phyloP scores from a whole-genome alignment of 805 yeast species.

The Candida vartiovaarae region DNA sequence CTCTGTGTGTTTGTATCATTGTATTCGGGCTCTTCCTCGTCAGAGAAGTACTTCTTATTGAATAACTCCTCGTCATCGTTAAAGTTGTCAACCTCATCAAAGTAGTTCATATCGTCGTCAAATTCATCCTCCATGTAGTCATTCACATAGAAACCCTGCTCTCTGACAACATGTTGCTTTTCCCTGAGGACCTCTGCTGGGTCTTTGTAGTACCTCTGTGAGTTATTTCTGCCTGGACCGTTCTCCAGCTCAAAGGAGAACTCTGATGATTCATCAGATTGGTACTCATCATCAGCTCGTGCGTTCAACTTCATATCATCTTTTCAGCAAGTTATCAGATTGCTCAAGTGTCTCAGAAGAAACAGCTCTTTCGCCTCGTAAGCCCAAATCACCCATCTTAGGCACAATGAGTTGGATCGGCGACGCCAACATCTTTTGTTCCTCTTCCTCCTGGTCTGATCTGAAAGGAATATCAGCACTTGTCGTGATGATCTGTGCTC shows the following conservation, averaged over 20 bases:
- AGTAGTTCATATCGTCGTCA: slow-evolving; percentile 35
- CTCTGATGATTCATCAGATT: slow-evolving; percentile 9
- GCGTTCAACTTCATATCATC: too few relatives aligned
- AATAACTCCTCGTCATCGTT: slow-evolving; percentile 29
- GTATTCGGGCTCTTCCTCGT: slow-evolving; percentile 16
- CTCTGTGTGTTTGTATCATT: background rate
- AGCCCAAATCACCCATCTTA: too few relatives aligned
- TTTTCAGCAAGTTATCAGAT: too few relatives aligned
- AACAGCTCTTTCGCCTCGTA: too few relatives aligned
- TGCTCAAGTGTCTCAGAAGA: too few relatives aligned
- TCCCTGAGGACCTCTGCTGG: slow-evolving; percentile 15
- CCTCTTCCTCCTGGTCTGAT: too few relatives aligned
- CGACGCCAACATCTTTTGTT: too few relatives aligned
- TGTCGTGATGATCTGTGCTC: slow-evolving; percentile 21
- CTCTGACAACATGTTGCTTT: slow-evolving; percentile 16
- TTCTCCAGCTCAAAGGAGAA: slow-evolving; percentile 46
- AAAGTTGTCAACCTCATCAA: slow-evolving; percentile 28
- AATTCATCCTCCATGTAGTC: slow-evolving; percentile 32
- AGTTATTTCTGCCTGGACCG: slow-evolving; percentile 43
- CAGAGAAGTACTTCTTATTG: slow-evolving; percentile 21
- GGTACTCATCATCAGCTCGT: slow-evolving; percentile 7
- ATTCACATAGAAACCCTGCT: slow-evolving; percentile 30
- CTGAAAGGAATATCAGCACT: slow-evolving; percentile 5
- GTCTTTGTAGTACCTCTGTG: slow-evolving; percentile 44
- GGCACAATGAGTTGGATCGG: too few relatives aligned